phyloP scores from a whole-genome alignment of 1,284 basidiomycete genomes.

The Stygiomarasmius scandens region DNA sequence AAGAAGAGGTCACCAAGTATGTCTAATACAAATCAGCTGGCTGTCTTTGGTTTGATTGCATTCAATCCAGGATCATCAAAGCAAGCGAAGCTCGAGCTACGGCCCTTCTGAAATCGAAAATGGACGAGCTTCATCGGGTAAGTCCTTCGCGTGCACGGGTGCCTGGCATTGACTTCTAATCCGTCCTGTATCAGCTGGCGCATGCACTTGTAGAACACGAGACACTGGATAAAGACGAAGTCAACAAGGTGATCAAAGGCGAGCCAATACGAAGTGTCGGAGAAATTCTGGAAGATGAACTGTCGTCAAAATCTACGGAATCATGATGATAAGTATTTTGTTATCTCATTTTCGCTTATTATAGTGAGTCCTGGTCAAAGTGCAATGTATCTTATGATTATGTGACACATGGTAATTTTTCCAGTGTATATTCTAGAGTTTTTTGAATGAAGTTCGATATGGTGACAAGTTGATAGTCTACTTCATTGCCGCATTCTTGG shows the following conservation, averaged over 20 bases:
- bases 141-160: constrained; percentile 23
- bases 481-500: no score
- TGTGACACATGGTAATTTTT: no score
- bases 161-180: constrained; percentile 13
- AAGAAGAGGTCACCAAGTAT: constrained; percentile 80
- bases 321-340: constrained; percentile 8
- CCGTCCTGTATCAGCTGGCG: constrained; percentile 62
- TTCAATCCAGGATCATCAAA: constrained; percentile 64
- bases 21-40: constrained; percentile 30
- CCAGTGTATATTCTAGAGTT: no score
- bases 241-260: constrained; percentile 81
- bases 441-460: no score
- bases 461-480: no score
- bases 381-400: no score
- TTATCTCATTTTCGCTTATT: background rate
- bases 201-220: constrained; percentile 91
- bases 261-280: constrained; percentile 71
- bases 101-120: constrained; percentile 68
- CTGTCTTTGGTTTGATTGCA: constrained; percentile 8
- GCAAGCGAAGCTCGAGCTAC: constrained; percentile 73
- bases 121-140: constrained; percentile 83
- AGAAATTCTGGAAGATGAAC: constrained; percentile 64
- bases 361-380: no score
- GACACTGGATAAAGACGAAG: constrained; percentile 87
- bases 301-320: constrained; percentile 35